phyloP scores from a whole-genome alignment of 1,284 basidiomycete genomes.

The Malassezia obtusa region DNA sequence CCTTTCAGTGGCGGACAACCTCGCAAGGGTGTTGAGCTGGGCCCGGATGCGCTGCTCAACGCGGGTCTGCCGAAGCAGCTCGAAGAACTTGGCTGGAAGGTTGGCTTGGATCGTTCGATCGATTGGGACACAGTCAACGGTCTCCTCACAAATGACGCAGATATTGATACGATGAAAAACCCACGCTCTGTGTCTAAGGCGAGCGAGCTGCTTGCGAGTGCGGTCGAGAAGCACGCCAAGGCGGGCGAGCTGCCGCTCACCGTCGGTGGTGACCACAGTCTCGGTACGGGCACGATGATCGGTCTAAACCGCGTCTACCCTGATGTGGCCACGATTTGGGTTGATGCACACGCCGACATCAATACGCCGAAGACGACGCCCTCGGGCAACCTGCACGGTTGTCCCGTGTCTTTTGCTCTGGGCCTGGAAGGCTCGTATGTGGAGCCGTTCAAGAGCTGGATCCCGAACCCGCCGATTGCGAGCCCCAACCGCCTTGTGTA shows the following conservation, averaged over 20 bases:
- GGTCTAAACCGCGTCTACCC: conserved; percentile 52
- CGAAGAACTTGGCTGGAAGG: conserved; percentile 68
- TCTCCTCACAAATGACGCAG: conserved; percentile 23
- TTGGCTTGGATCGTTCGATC: conserved; percentile 77
- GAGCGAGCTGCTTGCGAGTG: conserved; percentile 65
- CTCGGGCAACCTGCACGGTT: conserved; percentile 93
- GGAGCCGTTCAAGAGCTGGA: conserved; percentile 43
- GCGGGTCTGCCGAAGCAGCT: conserved; percentile 41
- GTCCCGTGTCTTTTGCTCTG: conserved; percentile 85
- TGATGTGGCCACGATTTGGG: conserved; percentile 77
- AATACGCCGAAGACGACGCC: conserved; percentile 75
- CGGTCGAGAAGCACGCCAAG: conserved; percentile 64
- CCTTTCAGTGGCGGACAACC: conserved; percentile 44
- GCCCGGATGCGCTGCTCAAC: conserved; percentile 34
- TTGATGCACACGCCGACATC: conserved; percentile 65
- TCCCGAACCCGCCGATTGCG: conserved; percentile 47
- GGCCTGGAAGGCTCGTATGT: conserved; percentile 46
- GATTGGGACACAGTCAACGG: conserved; percentile 67
- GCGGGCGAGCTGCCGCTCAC: conserved; percentile 77
- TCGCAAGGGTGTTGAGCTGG: conserved; percentile 40
- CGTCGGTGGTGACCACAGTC: conserved; percentile 89
- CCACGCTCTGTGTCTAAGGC: conserved; percentile 54
- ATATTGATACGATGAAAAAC: conserved; percentile 39
- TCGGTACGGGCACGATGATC: conserved; percentile 51
- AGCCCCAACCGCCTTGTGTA: conserved; percentile 71